phyloP scores from a whole-genome alignment of 257 asterid species.

The Leptodermis oblonga region DNA sequence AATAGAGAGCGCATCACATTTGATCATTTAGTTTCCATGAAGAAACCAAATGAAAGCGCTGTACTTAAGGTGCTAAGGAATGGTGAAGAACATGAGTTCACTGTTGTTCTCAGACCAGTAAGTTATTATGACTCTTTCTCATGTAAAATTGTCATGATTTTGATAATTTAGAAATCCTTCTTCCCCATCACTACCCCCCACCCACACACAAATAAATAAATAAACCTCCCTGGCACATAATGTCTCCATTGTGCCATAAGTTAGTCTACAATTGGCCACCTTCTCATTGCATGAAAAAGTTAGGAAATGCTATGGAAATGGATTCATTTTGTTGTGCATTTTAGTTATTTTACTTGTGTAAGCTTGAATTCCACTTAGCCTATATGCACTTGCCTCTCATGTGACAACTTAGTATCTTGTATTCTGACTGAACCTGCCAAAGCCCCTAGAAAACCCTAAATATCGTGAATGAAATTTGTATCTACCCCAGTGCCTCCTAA shows the following conservation, averaged over 20 bases:
- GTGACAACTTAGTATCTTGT: not conserved
- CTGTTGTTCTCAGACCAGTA: constrained; percentile 75
- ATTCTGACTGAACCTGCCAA: not conserved
- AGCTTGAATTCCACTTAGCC: not conserved
- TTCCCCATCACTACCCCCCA: not conserved
- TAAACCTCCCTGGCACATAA: no score
- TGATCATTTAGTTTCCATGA: constrained; percentile 97
- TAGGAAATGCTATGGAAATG: not conserved
- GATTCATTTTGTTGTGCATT: not conserved
- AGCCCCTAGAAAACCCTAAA: not conserved
- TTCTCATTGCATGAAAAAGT: not conserved
- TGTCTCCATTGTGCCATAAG: no score
- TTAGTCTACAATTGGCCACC: no score
- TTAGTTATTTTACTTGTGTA: not conserved
- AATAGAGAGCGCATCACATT: constrained; percentile 92
- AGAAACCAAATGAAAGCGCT: constrained; percentile 92
- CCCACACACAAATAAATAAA: not conserved
- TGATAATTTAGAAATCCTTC: not conserved
- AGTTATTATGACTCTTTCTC: constrained; percentile 27
- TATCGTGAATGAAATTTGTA: not conserved
- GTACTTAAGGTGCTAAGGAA: constrained; percentile 64
- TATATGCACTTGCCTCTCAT: not conserved
- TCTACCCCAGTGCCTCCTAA: not conserved
- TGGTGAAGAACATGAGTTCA: constrained; percentile 67
- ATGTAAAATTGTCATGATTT: not conserved